Base-by-base conservation (phyloP, 768 basidiomycete species). In the Heimioporus sp. region DNA sequence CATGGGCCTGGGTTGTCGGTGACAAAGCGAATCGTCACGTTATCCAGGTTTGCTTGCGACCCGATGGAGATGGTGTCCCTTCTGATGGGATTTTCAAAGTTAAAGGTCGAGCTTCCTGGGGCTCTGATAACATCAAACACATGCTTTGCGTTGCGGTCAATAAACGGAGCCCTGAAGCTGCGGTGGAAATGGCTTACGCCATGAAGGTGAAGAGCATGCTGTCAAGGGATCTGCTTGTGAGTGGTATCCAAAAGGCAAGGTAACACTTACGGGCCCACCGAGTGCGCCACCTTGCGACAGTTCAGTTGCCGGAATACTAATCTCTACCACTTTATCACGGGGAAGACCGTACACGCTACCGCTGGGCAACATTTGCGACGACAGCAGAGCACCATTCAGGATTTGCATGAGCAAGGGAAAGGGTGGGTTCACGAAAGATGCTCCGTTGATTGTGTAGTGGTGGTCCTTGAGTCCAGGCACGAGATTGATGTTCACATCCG, bases 11-110 rank as follows among this genome's bases (percentile, higher is more conserved):
- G 76, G 65, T 87, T 87, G 61, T 88, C 80, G 0, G 86, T 85
- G n/a, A 65, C 65, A 71, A 86, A 87, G 8, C 85, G 78, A 38
- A 89, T 74, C 1, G 79, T 79, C 16, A 79, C 75, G 12, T 64
- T 67, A 31, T 69, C 61, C 71, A 32, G 66, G 66, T 48, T 73
- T 70, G 16, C 63, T 62, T 41, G 62, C 12, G 21, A 36, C 13
- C 57, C 72, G 0, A 51, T 56, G n/a, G 56, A 59, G 36, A 82
- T 71, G 2, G 79, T 80, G 61, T 86, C 83, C 40, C 81, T 69
- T 50, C 68, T 70, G 53, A 78, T 73, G 0, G 83, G 83, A 61
- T 83, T 82, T 5, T 46, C 50, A 44, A 66, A 79, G 57, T 80
- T 80, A 53, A 70, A 73, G 0, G 49, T 55, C 0, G 55, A 48